Conservation (phyloP, 371 early-diverging fungal genomes). For the Apophysomyces elegans region DNA sequence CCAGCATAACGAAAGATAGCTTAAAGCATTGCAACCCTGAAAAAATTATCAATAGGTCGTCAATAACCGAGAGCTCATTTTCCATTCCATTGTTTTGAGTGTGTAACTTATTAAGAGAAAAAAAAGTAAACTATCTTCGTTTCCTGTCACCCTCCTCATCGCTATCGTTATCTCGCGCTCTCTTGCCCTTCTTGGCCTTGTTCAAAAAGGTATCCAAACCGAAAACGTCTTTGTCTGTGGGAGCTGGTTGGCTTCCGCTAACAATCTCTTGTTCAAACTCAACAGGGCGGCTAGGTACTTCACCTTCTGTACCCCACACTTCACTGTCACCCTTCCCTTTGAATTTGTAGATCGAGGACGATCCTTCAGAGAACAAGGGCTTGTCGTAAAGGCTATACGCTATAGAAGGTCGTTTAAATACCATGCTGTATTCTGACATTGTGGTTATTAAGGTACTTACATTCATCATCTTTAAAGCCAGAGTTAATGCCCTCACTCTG, state of each 20-base stretch:
- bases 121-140: conserved; percentile 10
- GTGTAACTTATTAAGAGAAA: too few species aligned
- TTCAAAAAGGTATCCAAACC: conserved; percentile 66
- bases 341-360: conserved; percentile 83
- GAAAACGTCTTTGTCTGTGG: conserved; percentile 55
- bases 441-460: conserved; percentile 28
- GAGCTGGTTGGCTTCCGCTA: conserved; percentile 20
- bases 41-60: too few species aligned
- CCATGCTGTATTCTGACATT: neutral
- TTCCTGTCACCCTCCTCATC: conserved; percentile 27
- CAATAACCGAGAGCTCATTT: too few species aligned
- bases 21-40: too few species aligned
- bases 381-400: conserved; percentile 89
- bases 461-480: conserved; percentile 88
- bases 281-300: conserved; percentile 79
- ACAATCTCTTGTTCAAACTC: conserved; percentile 85
- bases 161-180: conserved; percentile 40
- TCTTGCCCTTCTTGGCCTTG: conserved; percentile 56
- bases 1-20: too few species aligned
- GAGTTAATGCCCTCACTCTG: conserved; percentile 85
- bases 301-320: conserved; percentile 58
- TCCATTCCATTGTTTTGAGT: too few species aligned
- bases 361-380: conserved; percentile 81
- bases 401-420: conserved; percentile 15
- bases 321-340: conserved; percentile 71